Conservation (phyloP, 345 rosid species). For the Heritiera fomes region DNA sequence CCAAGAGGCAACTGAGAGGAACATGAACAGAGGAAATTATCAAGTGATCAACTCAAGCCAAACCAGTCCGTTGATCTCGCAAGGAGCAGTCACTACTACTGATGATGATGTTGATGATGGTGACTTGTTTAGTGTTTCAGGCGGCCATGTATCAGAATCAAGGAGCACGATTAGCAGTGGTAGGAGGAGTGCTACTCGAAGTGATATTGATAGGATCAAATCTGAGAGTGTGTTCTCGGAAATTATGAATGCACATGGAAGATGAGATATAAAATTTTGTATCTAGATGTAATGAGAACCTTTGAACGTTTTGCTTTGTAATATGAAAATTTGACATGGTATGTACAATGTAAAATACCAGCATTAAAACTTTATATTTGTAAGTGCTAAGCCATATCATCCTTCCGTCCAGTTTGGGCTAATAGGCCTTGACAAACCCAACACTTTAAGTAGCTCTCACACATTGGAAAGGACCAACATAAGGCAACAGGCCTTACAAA, state of each 20-base stretch:
- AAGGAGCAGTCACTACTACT: not conserved
- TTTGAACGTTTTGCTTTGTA: no score
- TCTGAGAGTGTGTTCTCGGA: slow-evolving; percentile 36
- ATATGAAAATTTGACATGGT: no score
- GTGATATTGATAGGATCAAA: not conserved
- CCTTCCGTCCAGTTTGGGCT: no score
- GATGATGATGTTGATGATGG: slow-evolving; percentile 25
- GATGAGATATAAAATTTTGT: slow-evolving; percentile 5
- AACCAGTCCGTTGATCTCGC: not conserved
- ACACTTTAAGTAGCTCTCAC: no score
- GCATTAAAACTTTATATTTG: no score
- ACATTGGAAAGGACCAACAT: no score
- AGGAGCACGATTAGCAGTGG: slow-evolving; percentile 19
- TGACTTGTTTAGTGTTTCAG: slow-evolving; percentile 21
- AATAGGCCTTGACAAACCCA: no score
- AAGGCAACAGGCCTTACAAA: no score
- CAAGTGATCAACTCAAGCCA: not conserved
- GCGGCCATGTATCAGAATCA: not conserved
- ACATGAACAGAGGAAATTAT: not conserved
- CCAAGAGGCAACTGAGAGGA: not conserved
- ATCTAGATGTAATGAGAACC: no score
- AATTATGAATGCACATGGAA: slow-evolving; percentile 24
- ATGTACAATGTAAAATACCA: no score
- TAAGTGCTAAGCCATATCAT: no score
- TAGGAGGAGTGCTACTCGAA: not conserved